Base-by-base conservation (phyloP, 2,329 filamentous ascomycete species). In the Aspergillus thermomutatus region DNA sequence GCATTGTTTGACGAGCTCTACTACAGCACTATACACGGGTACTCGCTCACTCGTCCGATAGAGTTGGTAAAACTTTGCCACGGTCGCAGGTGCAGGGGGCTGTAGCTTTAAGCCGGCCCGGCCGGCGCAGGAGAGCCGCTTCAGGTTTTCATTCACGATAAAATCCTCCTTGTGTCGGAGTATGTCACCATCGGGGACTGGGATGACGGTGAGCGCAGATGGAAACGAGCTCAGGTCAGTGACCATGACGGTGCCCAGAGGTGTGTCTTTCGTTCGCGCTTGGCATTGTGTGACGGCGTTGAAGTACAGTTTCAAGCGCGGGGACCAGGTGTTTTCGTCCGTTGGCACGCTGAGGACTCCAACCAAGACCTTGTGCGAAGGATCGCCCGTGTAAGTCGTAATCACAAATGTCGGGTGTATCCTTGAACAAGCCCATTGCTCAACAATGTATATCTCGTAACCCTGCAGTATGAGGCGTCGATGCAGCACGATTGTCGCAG, bases 351-450 rank as follows among this genome's bases (percentile, higher is more conserved):
- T 87, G 48, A 97, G 78, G 9, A 97, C 87, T 3, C 89, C 87
- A 4, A 91, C 92, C 8, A 88, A 76, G n/a, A 96, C 86, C 0
- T 81, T 84, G 72, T 96, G 89, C 34, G 86, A 86, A 34, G 85
- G 81, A 66, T 97, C 92, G 54, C 93, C 94, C 0, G 93, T 97
- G 69, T 94, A 97, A 3, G 92, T 96, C 45, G 89, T 90, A 62
- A 97, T 95, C 50, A 96, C 85, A 61, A 96, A 90, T 17, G 93
- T 97, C 0, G 93, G 93, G 60, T 95, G 91, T 55, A 87, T 83
- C 52, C 94, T 86, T 11, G 93, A 97, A 74, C 92, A 97, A 5
- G 91, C 91, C 94, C 94, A 99, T 80, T 99, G 94, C 73, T 97
- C 94, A 62, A 97, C 91, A 17, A 97, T 78, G 74, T 97, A 97